Conservation (phyloP, 352 stramenopile species). For the Pythium aristosporum region DNA sequence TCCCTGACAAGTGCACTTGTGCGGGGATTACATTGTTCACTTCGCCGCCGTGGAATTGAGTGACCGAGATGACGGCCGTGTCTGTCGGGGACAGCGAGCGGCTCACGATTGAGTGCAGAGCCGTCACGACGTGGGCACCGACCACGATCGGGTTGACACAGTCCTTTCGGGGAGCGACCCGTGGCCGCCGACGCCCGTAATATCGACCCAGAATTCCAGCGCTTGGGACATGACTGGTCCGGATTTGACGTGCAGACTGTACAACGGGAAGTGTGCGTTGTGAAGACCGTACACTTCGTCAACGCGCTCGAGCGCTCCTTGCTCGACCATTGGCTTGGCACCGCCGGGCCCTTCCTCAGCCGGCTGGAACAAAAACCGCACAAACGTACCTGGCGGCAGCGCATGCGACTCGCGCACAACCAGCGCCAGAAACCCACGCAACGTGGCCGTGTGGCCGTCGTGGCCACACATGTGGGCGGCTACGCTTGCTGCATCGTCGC, state of each 20-base stretch:
- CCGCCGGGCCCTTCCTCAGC: conserved; percentile 92
- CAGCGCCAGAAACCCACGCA: conserved; percentile 87
- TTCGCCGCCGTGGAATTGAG: conserved; percentile 89
- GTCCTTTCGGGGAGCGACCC: conserved; percentile 91
- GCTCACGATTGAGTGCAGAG: conserved; percentile 93
- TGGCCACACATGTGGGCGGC: conserved; percentile 93
- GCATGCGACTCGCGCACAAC: conserved; percentile 68
- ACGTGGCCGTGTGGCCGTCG: conserved; percentile 94
- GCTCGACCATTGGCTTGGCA: conserved; percentile 91
- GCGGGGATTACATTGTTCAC: conserved; percentile 95
- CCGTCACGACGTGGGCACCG: conserved; percentile 88
- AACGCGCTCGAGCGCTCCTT: conserved; percentile 85
- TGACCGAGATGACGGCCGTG: conserved; percentile 91
- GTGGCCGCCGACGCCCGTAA: conserved; percentile 93
- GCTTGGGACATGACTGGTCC: conserved; percentile 91
- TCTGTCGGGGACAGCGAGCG: conserved; percentile 88
- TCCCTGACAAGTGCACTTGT: conserved; percentile 82
- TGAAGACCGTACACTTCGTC: conserved; percentile 93
- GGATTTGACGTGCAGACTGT: conserved; percentile 83
- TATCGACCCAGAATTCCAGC: conserved; percentile 92
- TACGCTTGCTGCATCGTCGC: conserved; percentile 24
- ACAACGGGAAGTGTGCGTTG: conserved; percentile 87
- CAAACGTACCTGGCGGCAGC: conserved; percentile 67
- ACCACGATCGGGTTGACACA: conserved; percentile 92
- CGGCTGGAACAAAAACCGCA: conserved; percentile 96